These are phyloP conservation scores for Solanum hybrid DNA, from an alignment of 305 asterid genomes.

Conservation along the genomic window DNA sequence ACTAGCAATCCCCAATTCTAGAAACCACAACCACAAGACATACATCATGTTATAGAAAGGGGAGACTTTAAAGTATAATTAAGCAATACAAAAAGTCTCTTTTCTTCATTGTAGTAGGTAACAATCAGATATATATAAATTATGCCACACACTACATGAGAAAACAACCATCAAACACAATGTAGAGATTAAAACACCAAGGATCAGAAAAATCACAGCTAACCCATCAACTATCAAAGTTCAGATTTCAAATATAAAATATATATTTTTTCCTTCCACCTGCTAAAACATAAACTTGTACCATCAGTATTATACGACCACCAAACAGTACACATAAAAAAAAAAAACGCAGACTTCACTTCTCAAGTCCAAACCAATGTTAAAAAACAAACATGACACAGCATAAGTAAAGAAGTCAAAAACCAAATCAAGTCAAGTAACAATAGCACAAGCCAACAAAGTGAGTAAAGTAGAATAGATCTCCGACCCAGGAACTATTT, in stretches of 20 bases:
- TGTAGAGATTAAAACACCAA: neutral
- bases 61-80: neutral
- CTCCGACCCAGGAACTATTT: slow-evolving; percentile 31
- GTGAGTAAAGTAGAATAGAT: slow-evolving; percentile 26
- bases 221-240: neutral
- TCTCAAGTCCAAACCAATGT: neutral
- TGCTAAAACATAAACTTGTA: neutral
- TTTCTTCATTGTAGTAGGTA: neutral
- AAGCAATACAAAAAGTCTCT: neutral
- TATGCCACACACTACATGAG: neutral
- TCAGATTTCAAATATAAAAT: neutral
- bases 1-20: slow-evolving; percentile 7
- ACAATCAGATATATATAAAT: neutral
- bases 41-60: neutral
- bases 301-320: neutral
- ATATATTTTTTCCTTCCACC: neutral
- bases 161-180: neutral
- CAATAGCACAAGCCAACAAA: slow-evolving; percentile 13
- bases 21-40: neutral
- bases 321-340: neutral
- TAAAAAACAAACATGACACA: neutral
- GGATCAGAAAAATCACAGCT: neutral
- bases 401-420: neutral
- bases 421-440: neutral
- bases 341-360: neutral